phyloP scores from a whole-genome alignment of 768 basidiomycete genomes.

The Roridomyces roridus region DNA sequence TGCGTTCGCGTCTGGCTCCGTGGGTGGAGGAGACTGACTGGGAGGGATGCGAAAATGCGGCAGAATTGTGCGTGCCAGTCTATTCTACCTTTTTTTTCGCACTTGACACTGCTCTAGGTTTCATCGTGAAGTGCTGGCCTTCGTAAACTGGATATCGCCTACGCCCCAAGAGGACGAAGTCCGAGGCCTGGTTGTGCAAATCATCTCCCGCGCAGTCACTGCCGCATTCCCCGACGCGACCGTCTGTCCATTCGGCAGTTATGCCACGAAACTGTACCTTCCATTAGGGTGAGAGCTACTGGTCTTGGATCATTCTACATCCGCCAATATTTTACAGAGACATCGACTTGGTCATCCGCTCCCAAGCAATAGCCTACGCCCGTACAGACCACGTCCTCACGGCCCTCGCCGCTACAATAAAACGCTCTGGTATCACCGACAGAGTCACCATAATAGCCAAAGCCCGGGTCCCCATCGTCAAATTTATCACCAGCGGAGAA shows the following conservation, averaged over 20 bases:
- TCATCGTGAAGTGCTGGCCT: constrained; percentile 86
- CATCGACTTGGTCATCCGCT: constrained; percentile 93
- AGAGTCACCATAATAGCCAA: constrained; percentile 89
- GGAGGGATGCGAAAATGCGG: constrained; percentile 76
- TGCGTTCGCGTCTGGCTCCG: constrained; percentile 61
- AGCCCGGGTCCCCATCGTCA: constrained; percentile 96
- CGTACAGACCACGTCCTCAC: constrained; percentile 75
- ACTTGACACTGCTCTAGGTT: constrained; percentile 58
- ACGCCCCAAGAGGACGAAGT: constrained; percentile 86
- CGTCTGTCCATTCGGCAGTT: constrained; percentile 90
- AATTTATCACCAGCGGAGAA: constrained; percentile 78
- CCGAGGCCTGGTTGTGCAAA: constrained; percentile 71
- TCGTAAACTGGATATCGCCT: constrained; percentile 87
- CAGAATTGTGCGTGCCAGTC: constrained; percentile 72
- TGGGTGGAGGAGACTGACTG: constrained; percentile 79
- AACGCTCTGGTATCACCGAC: constrained; percentile 72
- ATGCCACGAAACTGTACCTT: constrained; percentile 91
- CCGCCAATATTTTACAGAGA: constrained; percentile 61
- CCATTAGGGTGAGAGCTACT: constrained; percentile 78
- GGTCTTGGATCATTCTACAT: not conserved
- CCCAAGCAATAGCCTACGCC: constrained; percentile 72
- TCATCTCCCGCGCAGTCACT: constrained; percentile 71
- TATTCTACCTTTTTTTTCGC: not conserved
- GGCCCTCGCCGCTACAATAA: constrained; percentile 78
- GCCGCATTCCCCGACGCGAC: constrained; percentile 78